phyloP scores from a whole-genome alignment of 2,329 filamentous ascomycete species.

The Periconia sp. region DNA sequence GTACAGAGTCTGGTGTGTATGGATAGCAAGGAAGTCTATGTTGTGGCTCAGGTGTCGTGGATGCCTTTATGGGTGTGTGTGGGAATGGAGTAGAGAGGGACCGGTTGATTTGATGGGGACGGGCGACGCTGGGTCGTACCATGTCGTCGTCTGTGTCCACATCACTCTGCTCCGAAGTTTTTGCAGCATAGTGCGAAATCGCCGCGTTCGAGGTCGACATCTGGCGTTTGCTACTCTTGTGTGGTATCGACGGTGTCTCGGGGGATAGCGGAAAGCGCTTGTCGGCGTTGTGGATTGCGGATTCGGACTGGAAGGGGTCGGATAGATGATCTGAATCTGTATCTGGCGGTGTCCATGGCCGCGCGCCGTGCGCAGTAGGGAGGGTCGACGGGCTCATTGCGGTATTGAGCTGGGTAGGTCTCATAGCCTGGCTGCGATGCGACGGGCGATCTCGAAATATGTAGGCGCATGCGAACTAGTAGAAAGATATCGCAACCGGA shows the following conservation, averaged over 20 bases:
- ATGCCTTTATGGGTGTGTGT: constrained; percentile 28
- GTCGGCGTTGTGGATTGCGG: too few species aligned
- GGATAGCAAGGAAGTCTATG: constrained; percentile 33
- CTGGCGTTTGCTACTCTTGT: too few species aligned
- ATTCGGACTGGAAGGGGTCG: constrained; percentile 20
- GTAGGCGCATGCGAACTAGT: background rate
- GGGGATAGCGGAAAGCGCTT: too few species aligned
- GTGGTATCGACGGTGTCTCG: too few species aligned
- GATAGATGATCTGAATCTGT: constrained; percentile 31
- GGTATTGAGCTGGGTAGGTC: constrained; percentile 15
- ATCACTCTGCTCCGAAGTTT: background rate
- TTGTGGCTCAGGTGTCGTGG: constrained; percentile 12
- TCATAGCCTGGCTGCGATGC: constrained; percentile 18
- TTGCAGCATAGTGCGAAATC: constrained; percentile 8
- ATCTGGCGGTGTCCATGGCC: constrained; percentile 41
- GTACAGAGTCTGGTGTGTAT: constrained; percentile 40
- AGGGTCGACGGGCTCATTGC: constrained; percentile 27
- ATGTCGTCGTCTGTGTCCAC: background rate
- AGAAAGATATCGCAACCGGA: constrained; percentile 4
- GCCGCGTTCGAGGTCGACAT: constrained; percentile 22
- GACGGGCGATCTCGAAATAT: constrained; percentile 1
- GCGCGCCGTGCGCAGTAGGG: constrained; percentile 14
- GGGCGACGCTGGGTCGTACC: background rate
- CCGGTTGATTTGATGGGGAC: background rate
- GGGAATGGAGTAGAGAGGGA: constrained; percentile 4